Percentiles rank a stretch among this genome's conserved stretches.
These are phyloP conservation scores for Tillandsia fasciculata DNA, from an alignment of 176 grass and related monocot species.

Conservation along the genomic window DNA sequence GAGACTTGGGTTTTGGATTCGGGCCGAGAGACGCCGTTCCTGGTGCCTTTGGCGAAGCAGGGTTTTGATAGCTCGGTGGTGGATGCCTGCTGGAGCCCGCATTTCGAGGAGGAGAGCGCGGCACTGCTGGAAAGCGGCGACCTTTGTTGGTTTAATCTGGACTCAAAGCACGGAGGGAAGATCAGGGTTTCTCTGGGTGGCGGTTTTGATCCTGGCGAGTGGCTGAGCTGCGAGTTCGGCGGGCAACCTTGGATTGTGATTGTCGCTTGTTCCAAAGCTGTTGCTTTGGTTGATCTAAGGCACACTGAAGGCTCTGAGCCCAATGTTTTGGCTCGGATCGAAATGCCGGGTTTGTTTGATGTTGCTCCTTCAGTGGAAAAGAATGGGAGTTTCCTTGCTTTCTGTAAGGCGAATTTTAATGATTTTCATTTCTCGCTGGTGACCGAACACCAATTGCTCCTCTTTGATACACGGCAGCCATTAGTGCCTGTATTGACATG, in stretches of 20 bases:
- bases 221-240: conserved; percentile 74
- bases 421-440: conserved; percentile 56
- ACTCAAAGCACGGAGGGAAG: conserved; percentile 31
- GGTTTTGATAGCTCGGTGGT: conserved; percentile 40
- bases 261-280: conserved; percentile 30
- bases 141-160: conserved; percentile 67
- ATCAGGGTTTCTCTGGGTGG: conserved; percentile 31
- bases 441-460: conserved; percentile 44
- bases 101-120: conserved; percentile 40
- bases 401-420: conserved; percentile 61
- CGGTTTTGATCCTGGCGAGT: conserved; percentile 25
- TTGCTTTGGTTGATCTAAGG: conserved; percentile 67
- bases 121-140: conserved; percentile 57
- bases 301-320: conserved; percentile 10
- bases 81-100: conserved; percentile 65
- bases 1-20: conserved; percentile 20
- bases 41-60: conserved; percentile 40
- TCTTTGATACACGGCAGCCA: conserved; percentile 51
- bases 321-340: conserved; percentile 41
- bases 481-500: conserved; percentile 51
- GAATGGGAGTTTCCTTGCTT: conserved; percentile 48
- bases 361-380: conserved; percentile 30
- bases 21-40: conserved; percentile 9
- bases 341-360: conserved; percentile 33
- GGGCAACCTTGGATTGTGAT: conserved; percentile 56